Base-by-base conservation (phyloP, 1,284 basidiomycete species). In the Cryptococcus sp. region DNA sequence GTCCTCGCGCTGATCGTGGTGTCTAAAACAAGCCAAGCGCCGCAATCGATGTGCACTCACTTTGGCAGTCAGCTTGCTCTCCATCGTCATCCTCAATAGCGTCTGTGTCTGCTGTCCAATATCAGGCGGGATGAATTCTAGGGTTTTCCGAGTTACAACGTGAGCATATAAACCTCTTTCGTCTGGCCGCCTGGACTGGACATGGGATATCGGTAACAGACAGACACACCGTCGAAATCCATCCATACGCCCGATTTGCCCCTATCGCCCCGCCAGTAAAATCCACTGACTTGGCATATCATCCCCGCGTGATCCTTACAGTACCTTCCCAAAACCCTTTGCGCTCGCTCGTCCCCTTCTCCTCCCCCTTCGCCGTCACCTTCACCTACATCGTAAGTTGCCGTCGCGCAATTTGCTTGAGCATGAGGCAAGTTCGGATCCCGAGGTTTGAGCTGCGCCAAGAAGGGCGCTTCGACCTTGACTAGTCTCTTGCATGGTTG, bases 261-360 rank as follows among this genome's bases (percentile, higher is more conserved):
- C 35, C 42, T 49, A 17, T 51, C 49, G 16, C 64, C 62, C 48
- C 68, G 66, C 66, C 68, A 69, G 59, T 78, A 78, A 58, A 79
- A 79, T 5, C 78, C 78, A 8, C 66, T 59, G 0, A 63, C 63
- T 19, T 69, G 60, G 45, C 75, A 77, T 8, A 79, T 74, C 66
- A 75, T 69, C 35, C 67, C 69, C 17, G 75, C 73, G 64, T 79
- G 78, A 63, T 77, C 75, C 48, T 74, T 76, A 60, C 78, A 79
- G 57, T 75, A 79, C 50, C 77, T 57, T 10, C 66, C 71, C 41
- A 62, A 44, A 15, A 67, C 49, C 40, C 59, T 53, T n/a, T 65
- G 53, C 20, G 47, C 54, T 15, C 54, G n/a, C 17, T 50, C 62
- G 42, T 59, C 64, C n/a, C 62, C 68, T 11, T 65, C 22, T 54